Conservation (phyloP, 257 asterid species). For the Solanum virginianum region DNA sequence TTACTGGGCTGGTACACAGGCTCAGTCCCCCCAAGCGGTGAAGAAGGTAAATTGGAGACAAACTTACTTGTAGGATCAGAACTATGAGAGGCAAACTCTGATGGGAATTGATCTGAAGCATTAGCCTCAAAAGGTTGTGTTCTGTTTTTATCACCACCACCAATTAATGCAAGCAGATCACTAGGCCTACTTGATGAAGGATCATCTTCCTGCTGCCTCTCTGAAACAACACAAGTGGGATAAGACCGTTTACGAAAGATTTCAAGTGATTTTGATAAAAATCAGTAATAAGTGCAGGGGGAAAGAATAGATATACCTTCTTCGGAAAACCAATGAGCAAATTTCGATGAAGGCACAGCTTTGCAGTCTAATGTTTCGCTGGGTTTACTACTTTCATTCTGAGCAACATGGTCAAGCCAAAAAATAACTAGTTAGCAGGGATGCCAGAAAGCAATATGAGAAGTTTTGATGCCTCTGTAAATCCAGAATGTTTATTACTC, state of each 20-base stretch:
- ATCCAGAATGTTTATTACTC: background rate
- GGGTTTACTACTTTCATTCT: slow-evolving; percentile 35
- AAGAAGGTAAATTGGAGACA: slow-evolving; percentile 18
- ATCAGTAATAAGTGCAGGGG: background rate
- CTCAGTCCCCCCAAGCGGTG: slow-evolving; percentile 34
- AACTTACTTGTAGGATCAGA: slow-evolving; percentile 16
- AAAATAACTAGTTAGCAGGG: background rate
- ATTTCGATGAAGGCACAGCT: slow-evolving; percentile 49
- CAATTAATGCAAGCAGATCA: slow-evolving; percentile 62
- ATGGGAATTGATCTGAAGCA: slow-evolving; percentile 11
- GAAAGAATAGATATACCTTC: slow-evolving; percentile 39
- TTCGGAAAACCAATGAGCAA: slow-evolving; percentile 75
- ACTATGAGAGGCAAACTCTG: slow-evolving; percentile 13
- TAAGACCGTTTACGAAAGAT: background rate
- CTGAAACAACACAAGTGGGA: slow-evolving; percentile 21
- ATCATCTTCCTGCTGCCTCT: slow-evolving; percentile 33
- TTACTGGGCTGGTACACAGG: slow-evolving; percentile 17
- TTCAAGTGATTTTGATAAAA: background rate
- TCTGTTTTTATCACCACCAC: slow-evolving; percentile 52
- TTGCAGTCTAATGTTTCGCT: slow-evolving; percentile 39
- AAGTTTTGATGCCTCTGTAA: background rate
- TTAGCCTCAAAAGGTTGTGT: slow-evolving; percentile 21
- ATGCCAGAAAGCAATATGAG: slow-evolving; percentile 4
- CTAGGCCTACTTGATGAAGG: slow-evolving; percentile 29
- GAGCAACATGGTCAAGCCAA: slow-evolving; percentile 1